phyloP scores from a whole-genome alignment of 139 green algal species.

The Chlamydomonas schloesseri region DNA sequence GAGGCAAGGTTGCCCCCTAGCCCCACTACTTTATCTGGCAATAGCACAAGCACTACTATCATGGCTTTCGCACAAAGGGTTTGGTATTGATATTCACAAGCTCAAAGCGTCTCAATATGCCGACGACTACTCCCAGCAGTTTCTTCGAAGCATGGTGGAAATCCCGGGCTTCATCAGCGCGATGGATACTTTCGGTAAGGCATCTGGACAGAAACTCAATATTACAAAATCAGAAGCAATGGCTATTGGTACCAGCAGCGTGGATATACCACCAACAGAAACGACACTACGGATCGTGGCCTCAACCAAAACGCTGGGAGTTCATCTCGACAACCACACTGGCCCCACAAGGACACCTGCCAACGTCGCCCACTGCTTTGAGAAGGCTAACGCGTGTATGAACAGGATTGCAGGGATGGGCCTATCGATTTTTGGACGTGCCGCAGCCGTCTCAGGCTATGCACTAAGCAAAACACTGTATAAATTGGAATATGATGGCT shows the following conservation, averaged over 20 bases:
- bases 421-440: neutral
- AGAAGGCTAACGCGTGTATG: neutral
- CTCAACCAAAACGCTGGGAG: neutral
- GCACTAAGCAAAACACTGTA: neutral
- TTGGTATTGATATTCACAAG: neutral
- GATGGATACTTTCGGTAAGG: neutral
- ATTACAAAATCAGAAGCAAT: neutral
- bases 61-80: neutral
- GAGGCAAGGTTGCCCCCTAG: constrained; percentile 46
- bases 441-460: neutral
- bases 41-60: constrained; percentile 27
- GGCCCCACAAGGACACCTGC: neutral
- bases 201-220: neutral
- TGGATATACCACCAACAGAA: too few species aligned
- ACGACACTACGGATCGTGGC: neutral
- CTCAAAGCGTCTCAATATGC: neutral
- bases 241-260: neutral
- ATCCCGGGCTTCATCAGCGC: neutral
- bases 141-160: neutral
- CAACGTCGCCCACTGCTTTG: neutral
- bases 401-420: neutral
- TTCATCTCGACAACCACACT: neutral
- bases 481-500: neutral
- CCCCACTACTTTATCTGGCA: constrained; percentile 46
- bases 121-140: neutral